phyloP scores from a whole-genome alignment of 139 green algal species.

The Mesotaenium endlicherianum region DNA sequence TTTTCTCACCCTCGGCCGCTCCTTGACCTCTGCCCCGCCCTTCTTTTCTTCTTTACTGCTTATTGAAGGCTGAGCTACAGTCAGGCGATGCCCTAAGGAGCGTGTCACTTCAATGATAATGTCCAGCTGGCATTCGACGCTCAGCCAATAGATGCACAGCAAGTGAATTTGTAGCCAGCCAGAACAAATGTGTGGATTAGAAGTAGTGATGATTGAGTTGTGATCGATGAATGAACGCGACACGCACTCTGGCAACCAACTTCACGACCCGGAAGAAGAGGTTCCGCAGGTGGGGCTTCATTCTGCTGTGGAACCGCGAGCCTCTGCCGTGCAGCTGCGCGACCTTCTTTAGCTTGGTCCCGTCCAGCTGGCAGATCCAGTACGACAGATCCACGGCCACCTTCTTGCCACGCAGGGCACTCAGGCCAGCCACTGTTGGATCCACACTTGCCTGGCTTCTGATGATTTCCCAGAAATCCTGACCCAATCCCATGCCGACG shows the following conservation, averaged over 20 bases:
- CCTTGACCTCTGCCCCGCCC: no score
- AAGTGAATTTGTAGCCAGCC: no score
- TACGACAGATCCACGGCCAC: conserved; percentile 35
- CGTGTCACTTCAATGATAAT: no score
- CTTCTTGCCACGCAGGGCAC: conserved; percentile 6
- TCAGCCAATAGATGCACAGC: no score
- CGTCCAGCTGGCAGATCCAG: conserved; percentile 36
- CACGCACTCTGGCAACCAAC: conserved; percentile 22
- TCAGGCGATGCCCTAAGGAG: no score
- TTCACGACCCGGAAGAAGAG: conserved; percentile 40
- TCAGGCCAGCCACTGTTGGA: background rate
- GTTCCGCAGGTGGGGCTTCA: conserved; percentile 42
- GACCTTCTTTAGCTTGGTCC: background rate
- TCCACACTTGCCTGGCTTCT: background rate
- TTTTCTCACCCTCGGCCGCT: no score
- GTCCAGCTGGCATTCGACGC: no score
- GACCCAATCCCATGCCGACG: background rate
- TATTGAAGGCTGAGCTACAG: no score
- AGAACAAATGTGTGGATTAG: no score
- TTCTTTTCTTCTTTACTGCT: no score
- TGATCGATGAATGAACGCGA: background rate
- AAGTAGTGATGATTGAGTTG: no score
- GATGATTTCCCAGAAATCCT: background rate
- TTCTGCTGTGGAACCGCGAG: background rate
- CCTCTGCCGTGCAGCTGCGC: background rate